Percentiles rank a stretch among this genome's conserved stretches.
Conservation (phyloP, 148 eudicot species). For the Vaccinium vitisidaea region DNA sequence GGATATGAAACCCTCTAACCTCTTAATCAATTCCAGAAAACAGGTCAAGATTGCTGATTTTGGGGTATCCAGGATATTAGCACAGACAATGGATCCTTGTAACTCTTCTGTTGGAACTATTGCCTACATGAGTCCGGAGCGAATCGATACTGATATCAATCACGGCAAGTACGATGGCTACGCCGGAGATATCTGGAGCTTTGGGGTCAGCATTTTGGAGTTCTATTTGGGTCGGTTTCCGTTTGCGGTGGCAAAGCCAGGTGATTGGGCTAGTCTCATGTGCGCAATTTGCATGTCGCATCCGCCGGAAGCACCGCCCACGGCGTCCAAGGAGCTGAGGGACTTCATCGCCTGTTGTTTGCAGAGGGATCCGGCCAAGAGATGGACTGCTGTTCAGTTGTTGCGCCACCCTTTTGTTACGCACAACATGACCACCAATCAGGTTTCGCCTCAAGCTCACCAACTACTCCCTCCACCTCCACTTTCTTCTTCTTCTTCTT, state of each 20-base stretch:
- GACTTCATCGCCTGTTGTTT: conserved; percentile 67
- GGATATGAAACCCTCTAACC: conserved; percentile 36
- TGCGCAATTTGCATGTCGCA: conserved; percentile 31
- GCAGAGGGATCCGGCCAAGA: conserved; percentile 64
- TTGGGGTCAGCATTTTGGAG: conserved; percentile 36
- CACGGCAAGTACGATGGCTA: conserved; percentile 29
- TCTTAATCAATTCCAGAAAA: conserved; percentile 20
- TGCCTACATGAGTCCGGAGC: conserved; percentile 42
- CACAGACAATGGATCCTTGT: conserved; percentile 27
- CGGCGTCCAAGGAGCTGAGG: conserved; percentile 47
- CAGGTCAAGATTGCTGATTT: conserved; percentile 36
- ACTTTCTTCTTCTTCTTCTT: conserved; percentile 23
- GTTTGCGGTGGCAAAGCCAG: conserved; percentile 22
- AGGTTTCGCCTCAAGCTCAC: conserved; percentile 35
- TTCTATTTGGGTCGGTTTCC: conserved; percentile 31
- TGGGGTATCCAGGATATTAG: conserved; percentile 23
- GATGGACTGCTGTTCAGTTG: conserved; percentile 59
- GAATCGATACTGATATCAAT: conserved; percentile 29
- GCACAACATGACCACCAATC: conserved; percentile 24
- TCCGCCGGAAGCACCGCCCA: conserved; percentile 26
- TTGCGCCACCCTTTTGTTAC: conserved; percentile 57
- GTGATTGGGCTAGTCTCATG: conserved; percentile 38
- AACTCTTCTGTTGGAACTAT: conserved; percentile 33
- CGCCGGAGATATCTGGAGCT: conserved; percentile 40
- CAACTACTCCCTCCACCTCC: conserved; percentile 62